Percentiles rank a stretch among this genome's conserved stretches.
phyloP scores from a whole-genome alignment of 805 yeast species.

The Wickerhamiella lipophila region DNA sequence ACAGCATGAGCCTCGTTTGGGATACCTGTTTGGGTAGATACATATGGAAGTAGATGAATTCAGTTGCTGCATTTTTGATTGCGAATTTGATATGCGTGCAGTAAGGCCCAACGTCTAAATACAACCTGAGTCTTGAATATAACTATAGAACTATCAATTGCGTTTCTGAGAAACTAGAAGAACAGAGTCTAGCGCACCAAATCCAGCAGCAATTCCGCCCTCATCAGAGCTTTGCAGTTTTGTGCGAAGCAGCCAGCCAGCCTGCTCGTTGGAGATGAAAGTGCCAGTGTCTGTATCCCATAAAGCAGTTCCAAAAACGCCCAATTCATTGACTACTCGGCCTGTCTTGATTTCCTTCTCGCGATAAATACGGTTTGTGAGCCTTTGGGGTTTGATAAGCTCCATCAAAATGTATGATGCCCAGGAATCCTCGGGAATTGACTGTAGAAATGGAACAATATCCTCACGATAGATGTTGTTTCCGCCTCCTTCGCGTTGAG shows the following conservation, averaged over 20 bases:
- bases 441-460: conserved; percentile 59
- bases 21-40: conserved; percentile 6
- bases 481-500: conserved; percentile 99
- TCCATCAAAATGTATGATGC: conserved; percentile 90
- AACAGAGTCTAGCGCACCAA: conserved; percentile 77
- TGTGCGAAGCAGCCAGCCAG: conserved; percentile 82
- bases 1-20: conserved; percentile 10
- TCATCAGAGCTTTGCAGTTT: conserved; percentile 80
- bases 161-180: conserved; percentile 13
- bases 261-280: conserved; percentile 47
- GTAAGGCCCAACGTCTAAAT: too few species aligned
- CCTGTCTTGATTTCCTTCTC: conserved; percentile 51
- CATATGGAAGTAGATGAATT: background rate
- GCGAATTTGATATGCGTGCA: too few species aligned
- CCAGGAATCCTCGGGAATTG: conserved; percentile 61
- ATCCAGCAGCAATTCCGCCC: conserved; percentile 99
- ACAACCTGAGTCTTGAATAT: too few species aligned
- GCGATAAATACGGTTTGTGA: conserved; percentile 57
- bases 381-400: conserved; percentile 64
- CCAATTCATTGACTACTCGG: conserved; percentile 78
- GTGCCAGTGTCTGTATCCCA: conserved; percentile 55
- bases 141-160: too few species aligned
- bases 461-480: conserved; percentile 80
- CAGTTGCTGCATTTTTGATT: background rate
- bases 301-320: conserved; percentile 72